phyloP scores from a whole-genome alignment of 176 grass and related monocot species.

The Microstegium vimineum region DNA sequence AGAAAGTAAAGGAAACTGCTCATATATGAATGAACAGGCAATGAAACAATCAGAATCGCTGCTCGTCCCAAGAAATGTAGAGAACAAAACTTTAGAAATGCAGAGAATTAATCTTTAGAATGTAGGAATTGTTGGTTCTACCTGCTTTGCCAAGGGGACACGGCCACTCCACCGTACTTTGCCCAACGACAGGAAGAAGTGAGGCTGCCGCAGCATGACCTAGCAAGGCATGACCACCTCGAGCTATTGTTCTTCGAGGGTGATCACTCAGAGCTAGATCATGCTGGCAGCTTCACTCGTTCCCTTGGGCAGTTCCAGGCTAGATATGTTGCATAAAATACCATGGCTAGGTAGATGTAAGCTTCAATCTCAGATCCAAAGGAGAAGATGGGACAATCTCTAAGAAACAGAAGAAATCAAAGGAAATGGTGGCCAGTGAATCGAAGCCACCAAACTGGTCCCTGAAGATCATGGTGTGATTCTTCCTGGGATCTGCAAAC shows the following conservation, averaged over 20 bases:
- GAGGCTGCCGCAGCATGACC: conserved; percentile 99
- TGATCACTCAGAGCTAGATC: conserved; percentile 88
- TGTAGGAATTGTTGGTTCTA: background rate
- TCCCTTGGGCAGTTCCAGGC: conserved; percentile 60
- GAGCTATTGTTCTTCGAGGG: background rate
- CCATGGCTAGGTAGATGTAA: background rate
- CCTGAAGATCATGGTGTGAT: background rate
- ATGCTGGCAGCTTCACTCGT: conserved; percentile 99
- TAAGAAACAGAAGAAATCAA: background rate
- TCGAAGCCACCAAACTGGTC: background rate
- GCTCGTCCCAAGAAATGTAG: too few species aligned
- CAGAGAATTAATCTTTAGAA: too few species aligned
- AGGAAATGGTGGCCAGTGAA: too few species aligned
- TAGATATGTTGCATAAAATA: conserved; percentile 43
- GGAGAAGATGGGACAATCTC: background rate
- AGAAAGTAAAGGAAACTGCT: background rate
- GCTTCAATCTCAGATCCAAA: background rate
- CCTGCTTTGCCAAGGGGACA: background rate
- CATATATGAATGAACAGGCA: background rate
- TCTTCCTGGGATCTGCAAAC: background rate
- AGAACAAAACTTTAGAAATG: too few species aligned
- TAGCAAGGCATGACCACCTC: conserved; percentile 64
- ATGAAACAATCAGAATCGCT: background rate
- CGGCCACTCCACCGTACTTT: background rate
- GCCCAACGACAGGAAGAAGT: conserved; percentile 81